A percentile compares a stretch with the other conserved stretches of the same genome.
These are phyloP conservation scores for Trichoderma sp. DNA, from an alignment of 2,329 filamentous ascomycete species.

Conservation along the genomic window DNA sequence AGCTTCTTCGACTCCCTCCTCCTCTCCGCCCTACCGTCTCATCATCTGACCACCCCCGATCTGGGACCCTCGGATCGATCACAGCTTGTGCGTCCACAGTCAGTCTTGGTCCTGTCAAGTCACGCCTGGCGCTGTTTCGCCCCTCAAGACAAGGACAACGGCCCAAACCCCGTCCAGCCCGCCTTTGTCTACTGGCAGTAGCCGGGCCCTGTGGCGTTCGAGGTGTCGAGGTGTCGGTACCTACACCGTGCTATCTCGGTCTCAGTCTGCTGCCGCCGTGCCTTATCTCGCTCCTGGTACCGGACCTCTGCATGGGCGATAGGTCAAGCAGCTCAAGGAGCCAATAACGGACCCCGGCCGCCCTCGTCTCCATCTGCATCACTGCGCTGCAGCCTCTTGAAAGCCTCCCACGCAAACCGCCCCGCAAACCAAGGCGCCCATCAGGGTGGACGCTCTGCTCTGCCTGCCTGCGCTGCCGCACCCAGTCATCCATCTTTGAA, in stretches of 20 bases:
- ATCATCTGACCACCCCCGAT: slow-evolving; percentile 27
- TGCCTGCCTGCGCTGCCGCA: slow-evolving; percentile 15
- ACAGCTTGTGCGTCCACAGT: not conserved
- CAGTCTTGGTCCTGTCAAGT: slow-evolving; percentile 15
- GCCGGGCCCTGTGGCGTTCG: slow-evolving; percentile 22
- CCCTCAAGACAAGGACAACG: not conserved
- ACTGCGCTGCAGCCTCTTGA: slow-evolving; percentile 28
- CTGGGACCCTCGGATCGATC: slow-evolving; percentile 25
- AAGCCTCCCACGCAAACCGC: slow-evolving; percentile 29
- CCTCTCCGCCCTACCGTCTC: slow-evolving; percentile 13
- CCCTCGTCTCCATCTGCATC: slow-evolving; percentile 27
- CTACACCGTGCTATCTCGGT: slow-evolving; percentile 10
- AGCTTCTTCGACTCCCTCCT: slow-evolving; percentile 1
- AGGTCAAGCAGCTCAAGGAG: not conserved
- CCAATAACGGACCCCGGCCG: slow-evolving; percentile 6
- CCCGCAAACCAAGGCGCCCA: slow-evolving; percentile 27
- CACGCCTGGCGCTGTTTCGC: slow-evolving; percentile 22
- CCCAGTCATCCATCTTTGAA: slow-evolving; percentile 18
- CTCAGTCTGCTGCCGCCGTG: slow-evolving; percentile 12
- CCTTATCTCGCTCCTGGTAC: slow-evolving; percentile 21
- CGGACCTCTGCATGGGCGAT: slow-evolving; percentile 12
- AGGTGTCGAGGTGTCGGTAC: slow-evolving; percentile 1
- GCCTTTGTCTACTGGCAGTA: not conserved
- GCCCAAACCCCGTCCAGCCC: slow-evolving; percentile 14
- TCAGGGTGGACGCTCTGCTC: slow-evolving; percentile 20